phyloP scores from a whole-genome alignment of 129 eudicot species.

The Deinandra increscens region DNA sequence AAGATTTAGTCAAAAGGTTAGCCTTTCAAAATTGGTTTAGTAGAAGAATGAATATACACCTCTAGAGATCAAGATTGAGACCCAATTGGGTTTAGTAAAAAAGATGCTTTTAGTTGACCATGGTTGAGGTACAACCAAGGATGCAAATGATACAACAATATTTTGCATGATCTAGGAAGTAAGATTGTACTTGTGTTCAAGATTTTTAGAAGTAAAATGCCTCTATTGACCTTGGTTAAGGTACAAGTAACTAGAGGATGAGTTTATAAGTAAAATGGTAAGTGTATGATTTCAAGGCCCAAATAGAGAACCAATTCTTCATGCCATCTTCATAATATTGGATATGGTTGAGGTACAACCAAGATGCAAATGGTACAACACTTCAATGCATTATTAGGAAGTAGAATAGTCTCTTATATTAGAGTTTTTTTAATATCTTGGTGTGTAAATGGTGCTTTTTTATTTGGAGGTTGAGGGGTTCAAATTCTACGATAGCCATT shows the following conservation, averaged over 20 bases:
- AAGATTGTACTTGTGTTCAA: background rate
- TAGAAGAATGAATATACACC: background rate
- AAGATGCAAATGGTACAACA: constrained; percentile 7
- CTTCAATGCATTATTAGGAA: background rate
- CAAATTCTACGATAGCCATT: no score
- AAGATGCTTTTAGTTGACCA: background rate
- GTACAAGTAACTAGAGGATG: background rate
- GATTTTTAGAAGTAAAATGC: background rate
- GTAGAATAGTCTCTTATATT: no score
- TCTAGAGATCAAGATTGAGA: constrained; percentile 11
- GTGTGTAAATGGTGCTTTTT: no score
- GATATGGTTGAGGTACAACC: background rate
- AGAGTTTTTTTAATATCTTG: no score
- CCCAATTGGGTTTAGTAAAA: constrained; percentile 15
- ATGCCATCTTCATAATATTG: background rate
- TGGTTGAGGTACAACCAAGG: background rate
- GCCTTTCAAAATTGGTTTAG: background rate
- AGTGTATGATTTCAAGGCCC: no score
- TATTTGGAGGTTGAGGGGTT: no score
- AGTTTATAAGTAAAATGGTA: background rate
- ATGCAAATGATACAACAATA: background rate
- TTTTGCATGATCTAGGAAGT: background rate
- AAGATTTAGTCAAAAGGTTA: constrained; percentile 19
- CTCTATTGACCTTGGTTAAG: no score
- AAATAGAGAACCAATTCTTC: no score